Percentiles rank a stretch among this genome's conserved stretches.
Conservation (phyloP, 441 rosid genomes). For the Omphalea diandra region DNA sequence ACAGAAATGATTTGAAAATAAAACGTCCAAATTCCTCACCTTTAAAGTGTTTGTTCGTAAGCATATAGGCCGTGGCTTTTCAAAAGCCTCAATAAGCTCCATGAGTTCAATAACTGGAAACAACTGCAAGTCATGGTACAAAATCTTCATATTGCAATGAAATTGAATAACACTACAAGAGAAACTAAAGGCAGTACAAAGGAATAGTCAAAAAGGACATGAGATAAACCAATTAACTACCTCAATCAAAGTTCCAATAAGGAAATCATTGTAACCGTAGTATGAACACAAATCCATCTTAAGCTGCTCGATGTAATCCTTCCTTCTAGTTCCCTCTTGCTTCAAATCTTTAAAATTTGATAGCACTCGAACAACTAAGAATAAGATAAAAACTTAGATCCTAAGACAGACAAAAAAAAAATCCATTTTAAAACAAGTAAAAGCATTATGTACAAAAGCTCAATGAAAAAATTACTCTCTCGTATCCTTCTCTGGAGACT, state of each 20-base stretch:
- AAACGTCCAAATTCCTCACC: constrained; percentile 42
- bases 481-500: constrained; percentile 70
- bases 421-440: constrained; percentile 1
- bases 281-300: constrained; percentile 71
- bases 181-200: not conserved
- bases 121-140: constrained; percentile 53
- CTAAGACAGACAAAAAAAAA: constrained; percentile 1
- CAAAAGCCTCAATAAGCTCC: constrained; percentile 88
- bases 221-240: constrained; percentile 34
- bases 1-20: constrained; percentile 14
- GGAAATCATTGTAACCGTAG: constrained; percentile 91
- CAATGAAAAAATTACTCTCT: constrained; percentile 50
- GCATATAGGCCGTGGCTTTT: constrained; percentile 89
- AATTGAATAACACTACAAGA: not conserved
- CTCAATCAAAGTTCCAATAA: constrained; percentile 78
- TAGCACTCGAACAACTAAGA: constrained; percentile 75
- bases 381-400: constrained; percentile 8
- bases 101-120: constrained; percentile 88
- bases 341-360: constrained; percentile 71
- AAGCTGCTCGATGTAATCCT: constrained; percentile 67
- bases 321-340: constrained; percentile 66
- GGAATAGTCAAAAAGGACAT: not conserved
- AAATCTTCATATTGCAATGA: not conserved
- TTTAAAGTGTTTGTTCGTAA: constrained; percentile 86
- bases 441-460: not conserved